Percentiles rank a stretch among this genome's conserved stretches.
These are phyloP conservation scores for Vanrija pseudolonga DNA, from an alignment of 1,284 basidiomycete species.

Conservation along the genomic window DNA sequence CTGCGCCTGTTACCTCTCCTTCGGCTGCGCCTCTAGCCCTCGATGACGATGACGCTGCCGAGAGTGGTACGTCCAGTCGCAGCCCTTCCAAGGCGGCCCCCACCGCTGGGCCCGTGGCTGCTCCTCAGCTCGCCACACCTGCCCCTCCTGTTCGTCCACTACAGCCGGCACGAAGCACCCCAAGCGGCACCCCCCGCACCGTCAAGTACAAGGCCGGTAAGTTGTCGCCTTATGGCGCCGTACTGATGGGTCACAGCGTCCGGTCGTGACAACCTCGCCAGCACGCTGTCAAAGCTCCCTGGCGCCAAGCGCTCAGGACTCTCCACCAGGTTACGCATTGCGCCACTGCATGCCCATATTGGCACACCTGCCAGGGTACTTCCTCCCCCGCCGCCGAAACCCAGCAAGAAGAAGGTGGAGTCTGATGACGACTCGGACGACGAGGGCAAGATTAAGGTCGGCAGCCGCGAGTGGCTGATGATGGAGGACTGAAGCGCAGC, in stretches of 20 bases:
- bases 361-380: slow-evolving; percentile 42
- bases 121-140: neutral
- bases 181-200: slow-evolving; percentile 9
- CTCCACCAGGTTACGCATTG: slow-evolving; percentile 38
- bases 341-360: slow-evolving; percentile 42
- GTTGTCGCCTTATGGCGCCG: neutral
- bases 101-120: too few relatives aligned
- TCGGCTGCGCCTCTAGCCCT: too few relatives aligned
- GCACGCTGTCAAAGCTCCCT: slow-evolving; percentile 41
- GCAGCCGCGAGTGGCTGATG: slow-evolving; percentile 44
- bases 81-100: too few relatives aligned
- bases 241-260: neutral
- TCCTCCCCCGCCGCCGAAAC: slow-evolving; percentile 45
- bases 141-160: neutral
- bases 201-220: slow-evolving; percentile 39
- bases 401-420: slow-evolving; percentile 40
- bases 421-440: slow-evolving; percentile 36
- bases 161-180: slow-evolving; percentile 7
- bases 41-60: neutral
- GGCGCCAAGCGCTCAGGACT: slow-evolving; percentile 39
- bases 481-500: slow-evolving; percentile 29
- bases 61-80: neutral
- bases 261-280: slow-evolving; percentile 29
- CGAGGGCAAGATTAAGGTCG: slow-evolving; percentile 28
- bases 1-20: too few relatives aligned